Evolutionary conservation across 805 yeast species (phyloP), one percentile per base, ranked within the genome.

Genomic region (Maudiozyma serrabonitensis): DNA sequence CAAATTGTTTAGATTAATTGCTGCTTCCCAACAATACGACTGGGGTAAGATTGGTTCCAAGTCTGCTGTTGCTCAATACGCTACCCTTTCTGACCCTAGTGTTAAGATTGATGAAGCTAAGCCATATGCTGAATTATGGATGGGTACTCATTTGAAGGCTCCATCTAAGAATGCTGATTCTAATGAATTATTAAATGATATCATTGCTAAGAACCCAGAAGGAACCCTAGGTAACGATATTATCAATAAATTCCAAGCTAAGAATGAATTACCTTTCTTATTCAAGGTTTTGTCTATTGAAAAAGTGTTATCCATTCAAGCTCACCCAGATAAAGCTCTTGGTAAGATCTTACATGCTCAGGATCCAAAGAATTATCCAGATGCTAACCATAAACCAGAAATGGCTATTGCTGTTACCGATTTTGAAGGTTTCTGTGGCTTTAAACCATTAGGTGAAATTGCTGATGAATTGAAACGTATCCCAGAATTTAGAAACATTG

Each of bases 351-450:
- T 93, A 60, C 95, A 85, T 62, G 76, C 76, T 16, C 69, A 74
- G 28, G 98, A 93, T 70, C 98, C 99, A 50, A 80, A 81, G 61
- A 86, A 93, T 71, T 93, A 93, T 67, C 98, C 98, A 3, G 99
- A 93, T 71, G 95, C 84, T 67, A 93, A 93, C 73, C 99, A 93
- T 71, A 93, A 93, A 74, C 99, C 99, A n/a, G 99, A 93, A 69
- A 93, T 93, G 99, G 98, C 99, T 46, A 80, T 93, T 62, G 99
- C 99, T 8, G 82, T 93, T 48, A 90, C 98, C 21, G 87, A 80
- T 52, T 93, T 93, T 61, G 98, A 93, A 73, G 98, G 97, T 0
- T 91, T 93, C 71, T 93, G 99, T 70, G 99, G 99, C 0, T 93
- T 93, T 74, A 84, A 93, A 65, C 99, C 99, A 19, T 77, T 90